These are phyloP conservation scores for Olyra latifolia DNA, from an alignment of 176 grass and related monocot genomes.

Conservation along the genomic window DNA sequence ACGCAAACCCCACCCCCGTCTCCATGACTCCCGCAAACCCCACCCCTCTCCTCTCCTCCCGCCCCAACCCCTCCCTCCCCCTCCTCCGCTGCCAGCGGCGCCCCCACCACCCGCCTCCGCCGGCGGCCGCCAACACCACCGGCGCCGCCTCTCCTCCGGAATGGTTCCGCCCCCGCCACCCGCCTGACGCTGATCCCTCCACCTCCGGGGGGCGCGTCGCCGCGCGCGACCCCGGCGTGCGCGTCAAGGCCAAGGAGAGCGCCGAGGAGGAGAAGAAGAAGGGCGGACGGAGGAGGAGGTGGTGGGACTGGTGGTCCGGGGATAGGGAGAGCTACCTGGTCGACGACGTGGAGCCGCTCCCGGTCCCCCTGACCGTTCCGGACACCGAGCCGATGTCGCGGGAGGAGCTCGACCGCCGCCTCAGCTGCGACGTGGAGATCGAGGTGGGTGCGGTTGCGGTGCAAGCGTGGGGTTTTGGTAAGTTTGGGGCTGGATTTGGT, in stretches of 20 bases:
- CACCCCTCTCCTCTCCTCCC: constrained; percentile 26
- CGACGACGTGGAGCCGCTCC: constrained; percentile 75
- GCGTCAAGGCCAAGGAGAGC: constrained; percentile 77
- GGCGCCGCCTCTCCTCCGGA: constrained; percentile 52
- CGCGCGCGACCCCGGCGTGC: constrained; percentile 67
- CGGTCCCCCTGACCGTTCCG: constrained; percentile 75
- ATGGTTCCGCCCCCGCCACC: constrained; percentile 61
- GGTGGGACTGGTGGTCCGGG: constrained; percentile 89
- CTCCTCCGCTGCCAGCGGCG: neutral
- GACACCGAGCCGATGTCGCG: constrained; percentile 56
- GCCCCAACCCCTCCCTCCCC: constrained; percentile 20
- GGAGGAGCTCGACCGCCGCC: constrained; percentile 88
- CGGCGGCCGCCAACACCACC: constrained; percentile 63
- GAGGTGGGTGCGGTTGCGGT: constrained; percentile 44
- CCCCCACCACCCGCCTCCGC: neutral
- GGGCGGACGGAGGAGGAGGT: constrained; percentile 35
- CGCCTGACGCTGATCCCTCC: constrained; percentile 20
- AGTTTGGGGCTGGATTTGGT: neutral
- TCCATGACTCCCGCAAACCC: constrained; percentile 54
- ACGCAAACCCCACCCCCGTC: neutral
- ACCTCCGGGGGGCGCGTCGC: constrained; percentile 47
- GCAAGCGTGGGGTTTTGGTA: neutral
- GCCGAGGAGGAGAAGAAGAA: constrained; percentile 42
- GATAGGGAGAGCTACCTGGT: constrained; percentile 92
- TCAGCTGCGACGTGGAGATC: constrained; percentile 64